phyloP scores from a whole-genome alignment of 202 grass and related monocot species.

The Elaeis oleifera region DNA sequence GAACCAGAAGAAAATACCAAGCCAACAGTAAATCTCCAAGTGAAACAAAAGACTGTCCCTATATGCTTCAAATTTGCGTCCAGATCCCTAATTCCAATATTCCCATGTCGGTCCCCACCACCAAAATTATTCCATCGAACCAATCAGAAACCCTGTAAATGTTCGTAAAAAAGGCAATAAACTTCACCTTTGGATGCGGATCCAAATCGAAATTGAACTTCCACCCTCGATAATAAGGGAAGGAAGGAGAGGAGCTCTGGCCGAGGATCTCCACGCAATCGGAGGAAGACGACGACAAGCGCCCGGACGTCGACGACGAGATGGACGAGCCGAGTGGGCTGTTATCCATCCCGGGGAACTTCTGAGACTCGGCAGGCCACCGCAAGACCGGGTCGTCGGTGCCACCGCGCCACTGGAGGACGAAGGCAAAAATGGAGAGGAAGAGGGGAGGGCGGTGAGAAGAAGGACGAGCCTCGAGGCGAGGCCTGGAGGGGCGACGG shows the following conservation, averaged over 20 bases:
- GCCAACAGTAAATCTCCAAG: no score
- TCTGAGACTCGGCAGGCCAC: slow-evolving; percentile 37
- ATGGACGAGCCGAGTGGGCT: slow-evolving; percentile 28
- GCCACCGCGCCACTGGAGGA: slow-evolving; percentile 80
- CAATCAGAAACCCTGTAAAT: background rate
- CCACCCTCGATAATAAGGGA: slow-evolving; percentile 76
- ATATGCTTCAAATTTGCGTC: no score
- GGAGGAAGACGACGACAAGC: slow-evolving; percentile 13
- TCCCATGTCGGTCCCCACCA: no score
- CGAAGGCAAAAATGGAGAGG: slow-evolving; percentile 55
- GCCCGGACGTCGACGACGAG: slow-evolving; percentile 20
- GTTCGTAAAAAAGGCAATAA: background rate
- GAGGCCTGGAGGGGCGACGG: slow-evolving; percentile 16
- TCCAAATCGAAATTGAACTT: slow-evolving; percentile 49
- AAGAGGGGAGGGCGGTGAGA: slow-evolving; percentile 51
- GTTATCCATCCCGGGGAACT: slow-evolving; percentile 55
- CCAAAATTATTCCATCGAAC: background rate
- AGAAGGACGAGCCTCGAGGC: slow-evolving; percentile 36
- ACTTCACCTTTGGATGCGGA: slow-evolving; percentile 48
- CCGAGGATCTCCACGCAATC: slow-evolving; percentile 36
- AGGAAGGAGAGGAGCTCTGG: slow-evolving; percentile 32
- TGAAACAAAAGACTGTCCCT: no score
- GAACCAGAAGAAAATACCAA: no score
- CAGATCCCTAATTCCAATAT: no score
- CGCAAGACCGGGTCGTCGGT: slow-evolving; percentile 52